Conservation (phyloP, 1,284 basidiomycete species). For the Moniliella sp. region DNA sequence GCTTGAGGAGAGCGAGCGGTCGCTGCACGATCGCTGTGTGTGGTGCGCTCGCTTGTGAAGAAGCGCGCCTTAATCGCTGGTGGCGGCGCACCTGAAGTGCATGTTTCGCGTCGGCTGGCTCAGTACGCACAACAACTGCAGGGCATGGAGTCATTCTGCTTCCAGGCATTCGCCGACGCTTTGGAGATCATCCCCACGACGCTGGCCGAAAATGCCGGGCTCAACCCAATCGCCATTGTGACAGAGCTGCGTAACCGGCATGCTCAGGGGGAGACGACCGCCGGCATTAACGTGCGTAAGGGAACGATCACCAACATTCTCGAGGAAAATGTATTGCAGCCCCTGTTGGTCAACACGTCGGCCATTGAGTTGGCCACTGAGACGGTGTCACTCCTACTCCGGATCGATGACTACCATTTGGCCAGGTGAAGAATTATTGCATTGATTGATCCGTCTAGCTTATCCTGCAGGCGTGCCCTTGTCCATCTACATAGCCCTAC, state of each 20-base stretch:
- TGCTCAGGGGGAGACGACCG: constrained; percentile 74
- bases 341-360: constrained; percentile 82
- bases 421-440: constrained; percentile 9
- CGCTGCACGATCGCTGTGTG: constrained; percentile 90
- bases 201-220: constrained; percentile 87
- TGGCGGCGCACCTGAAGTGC: too few species aligned
- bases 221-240: constrained; percentile 93
- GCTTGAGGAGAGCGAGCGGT: constrained; percentile 87
- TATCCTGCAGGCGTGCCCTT: too few species aligned
- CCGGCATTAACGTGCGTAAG: constrained; percentile 82
- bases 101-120: constrained; percentile 80
- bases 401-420: constrained; percentile 70
- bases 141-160: constrained; percentile 97
- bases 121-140: constrained; percentile 81
- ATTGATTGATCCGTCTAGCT: neutral
- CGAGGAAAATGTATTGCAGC: constrained; percentile 92
- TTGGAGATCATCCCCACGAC: constrained; percentile 94
- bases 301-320: constrained; percentile 86
- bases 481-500: constrained; percentile 1
- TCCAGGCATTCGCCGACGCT: constrained; percentile 97
- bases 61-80: constrained; percentile 89
- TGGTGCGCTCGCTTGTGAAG: constrained; percentile 91
- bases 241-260: constrained; percentile 93
- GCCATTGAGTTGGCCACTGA: constrained; percentile 87
- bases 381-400: constrained; percentile 81